phyloP scores from a whole-genome alignment of 345 rosid species.

The Moringa oleifera region DNA sequence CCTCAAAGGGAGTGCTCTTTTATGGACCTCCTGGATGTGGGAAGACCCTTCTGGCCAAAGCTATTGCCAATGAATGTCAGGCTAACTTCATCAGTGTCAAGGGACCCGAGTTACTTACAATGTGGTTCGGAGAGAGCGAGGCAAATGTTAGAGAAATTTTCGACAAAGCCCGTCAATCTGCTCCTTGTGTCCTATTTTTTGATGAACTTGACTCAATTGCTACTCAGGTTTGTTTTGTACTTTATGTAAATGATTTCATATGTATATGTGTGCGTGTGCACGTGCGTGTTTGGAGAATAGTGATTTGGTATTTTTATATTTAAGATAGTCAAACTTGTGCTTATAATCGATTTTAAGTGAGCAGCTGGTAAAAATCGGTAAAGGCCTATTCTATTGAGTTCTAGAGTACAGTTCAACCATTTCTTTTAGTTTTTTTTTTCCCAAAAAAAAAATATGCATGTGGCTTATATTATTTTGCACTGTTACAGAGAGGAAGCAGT shows the following conservation, averaged over 20 bases:
- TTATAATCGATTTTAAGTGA: no score
- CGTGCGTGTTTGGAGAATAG: no score
- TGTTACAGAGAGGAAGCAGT: slow-evolving; percentile 81
- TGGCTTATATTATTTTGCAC: not conserved
- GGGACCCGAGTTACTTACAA: slow-evolving; percentile 93
- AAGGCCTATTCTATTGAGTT: no score
- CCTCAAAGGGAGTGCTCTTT: slow-evolving; percentile 93
- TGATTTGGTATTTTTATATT: no score
- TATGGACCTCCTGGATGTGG: slow-evolving; percentile 99
- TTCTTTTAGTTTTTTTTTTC: no score
- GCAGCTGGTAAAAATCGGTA: no score
- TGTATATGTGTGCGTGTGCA: no score
- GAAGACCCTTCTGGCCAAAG: slow-evolving; percentile 95
- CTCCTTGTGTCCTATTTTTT: slow-evolving; percentile 91
- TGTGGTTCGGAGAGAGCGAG: slow-evolving; percentile 99
- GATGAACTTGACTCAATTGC: slow-evolving; percentile 98
- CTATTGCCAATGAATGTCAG: slow-evolving; percentile 95
- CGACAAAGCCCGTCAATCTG: slow-evolving; percentile 93
- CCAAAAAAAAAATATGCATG: no score
- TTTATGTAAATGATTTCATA: not conserved
- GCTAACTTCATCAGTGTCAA: slow-evolving; percentile 94
- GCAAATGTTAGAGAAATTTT: slow-evolving; percentile 95
- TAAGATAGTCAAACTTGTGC: no score
- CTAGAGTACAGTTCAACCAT: no score
- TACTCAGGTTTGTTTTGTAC: slow-evolving; percentile 53